Conservation (phyloP, 2,329 filamentous ascomycete genomes). For the Aspergillus pseudoglaucus region DNA sequence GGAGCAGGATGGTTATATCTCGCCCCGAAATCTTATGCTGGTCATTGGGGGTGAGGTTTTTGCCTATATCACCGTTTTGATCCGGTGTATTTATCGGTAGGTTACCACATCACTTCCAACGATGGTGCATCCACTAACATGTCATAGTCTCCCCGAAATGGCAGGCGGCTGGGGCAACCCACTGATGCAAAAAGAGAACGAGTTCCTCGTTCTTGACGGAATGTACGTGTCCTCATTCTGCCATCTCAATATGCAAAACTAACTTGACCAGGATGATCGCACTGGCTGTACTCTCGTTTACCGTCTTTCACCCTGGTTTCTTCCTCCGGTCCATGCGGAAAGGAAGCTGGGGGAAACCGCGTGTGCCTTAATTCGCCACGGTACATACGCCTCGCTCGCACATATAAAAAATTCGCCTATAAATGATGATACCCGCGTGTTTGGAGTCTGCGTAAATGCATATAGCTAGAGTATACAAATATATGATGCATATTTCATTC, state of each 20-base stretch:
- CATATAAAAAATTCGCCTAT: too few relatives aligned
- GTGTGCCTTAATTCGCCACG: not conserved
- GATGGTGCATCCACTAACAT: not conserved
- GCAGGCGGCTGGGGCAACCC: conserved; percentile 44
- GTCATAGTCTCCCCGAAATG: conserved; percentile 43
- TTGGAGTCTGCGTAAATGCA: too few relatives aligned
- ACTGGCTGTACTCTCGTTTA: conserved; percentile 35
- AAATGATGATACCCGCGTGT: too few relatives aligned
- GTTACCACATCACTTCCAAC: conserved; percentile 2
- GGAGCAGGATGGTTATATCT: conserved; percentile 15
- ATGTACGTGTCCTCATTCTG: conserved; percentile 29
- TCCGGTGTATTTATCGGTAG: conserved; percentile 41
- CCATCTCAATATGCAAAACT: conserved; percentile 1
- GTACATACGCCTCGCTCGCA: too few relatives aligned
- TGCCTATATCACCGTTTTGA: conserved; percentile 36
- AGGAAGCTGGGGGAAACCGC: conserved; percentile 1
- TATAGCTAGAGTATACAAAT: too few relatives aligned
- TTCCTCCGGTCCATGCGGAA: conserved; percentile 34
- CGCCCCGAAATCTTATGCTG: conserved; percentile 17
- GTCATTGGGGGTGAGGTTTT: conserved; percentile 25
- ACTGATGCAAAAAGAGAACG: conserved; percentile 42
- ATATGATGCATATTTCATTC: too few relatives aligned
- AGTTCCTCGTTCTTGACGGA: conserved; percentile 45
- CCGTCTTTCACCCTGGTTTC: conserved; percentile 40
- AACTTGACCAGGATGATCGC: conserved; percentile 38